Percentiles rank a stretch among this genome's conserved stretches.
These are phyloP conservation scores for Entomophthora muscae DNA, from an alignment of 371 early-diverging fungal species.

Conservation along the genomic window DNA sequence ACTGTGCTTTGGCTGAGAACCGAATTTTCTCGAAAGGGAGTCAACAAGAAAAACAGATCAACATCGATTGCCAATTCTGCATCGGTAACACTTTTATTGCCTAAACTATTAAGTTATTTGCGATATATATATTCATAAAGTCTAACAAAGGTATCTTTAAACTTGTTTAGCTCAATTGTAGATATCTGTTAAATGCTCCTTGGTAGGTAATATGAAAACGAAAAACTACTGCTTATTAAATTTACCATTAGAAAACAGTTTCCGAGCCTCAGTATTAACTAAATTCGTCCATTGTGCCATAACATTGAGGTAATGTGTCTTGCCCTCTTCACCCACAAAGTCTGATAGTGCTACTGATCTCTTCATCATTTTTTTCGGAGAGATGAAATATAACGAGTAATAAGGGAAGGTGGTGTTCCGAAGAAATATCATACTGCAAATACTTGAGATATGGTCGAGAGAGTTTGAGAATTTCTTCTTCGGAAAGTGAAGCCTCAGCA, in stretches of 20 bases:
- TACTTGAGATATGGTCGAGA: neutral
- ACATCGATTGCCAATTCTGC: neutral
- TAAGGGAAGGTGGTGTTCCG: neutral
- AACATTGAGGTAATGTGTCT: neutral
- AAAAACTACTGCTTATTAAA: no score
- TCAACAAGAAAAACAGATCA: neutral
- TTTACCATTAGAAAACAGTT: neutral
- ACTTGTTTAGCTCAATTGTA: no score
- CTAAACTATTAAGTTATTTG: neutral
- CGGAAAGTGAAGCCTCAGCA: neutral
- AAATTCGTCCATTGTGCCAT: neutral
- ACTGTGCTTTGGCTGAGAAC: neutral
- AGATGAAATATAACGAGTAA: neutral
- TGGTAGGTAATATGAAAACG: no score
- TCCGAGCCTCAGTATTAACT: neutral
- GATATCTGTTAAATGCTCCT: no score
- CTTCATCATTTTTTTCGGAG: neutral
- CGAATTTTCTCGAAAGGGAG: neutral
- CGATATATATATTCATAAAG: no score
- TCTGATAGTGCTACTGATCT: neutral
- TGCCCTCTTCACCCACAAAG: neutral
- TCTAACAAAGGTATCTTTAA: no score
- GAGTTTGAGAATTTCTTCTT: neutral
- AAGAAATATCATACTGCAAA: neutral
- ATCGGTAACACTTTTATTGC: neutral